A percentile compares a stretch with the other conserved stretches of the same genome.
Evolutionary conservation across 148 eudicot species (phyloP).

Genomic region (Amaranthus cruentus): DNA sequence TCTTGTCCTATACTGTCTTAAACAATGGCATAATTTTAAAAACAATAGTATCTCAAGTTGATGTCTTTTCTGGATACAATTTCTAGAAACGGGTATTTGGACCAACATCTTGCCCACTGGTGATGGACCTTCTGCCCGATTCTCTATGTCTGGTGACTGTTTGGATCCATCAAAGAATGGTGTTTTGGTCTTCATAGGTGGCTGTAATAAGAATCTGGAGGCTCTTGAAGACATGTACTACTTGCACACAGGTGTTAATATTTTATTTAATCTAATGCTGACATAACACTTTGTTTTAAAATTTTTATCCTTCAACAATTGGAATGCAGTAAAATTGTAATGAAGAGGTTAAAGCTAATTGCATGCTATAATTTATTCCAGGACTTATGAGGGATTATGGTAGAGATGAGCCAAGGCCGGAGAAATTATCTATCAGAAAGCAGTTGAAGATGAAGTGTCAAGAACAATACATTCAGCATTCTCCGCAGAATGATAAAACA

Average conservation of each 20-base stretch:
- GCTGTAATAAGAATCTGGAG: conserved; percentile 78
- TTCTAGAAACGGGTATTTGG: conserved; percentile 68
- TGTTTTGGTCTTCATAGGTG: conserved; percentile 73
- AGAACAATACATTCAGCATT: conserved; percentile 33
- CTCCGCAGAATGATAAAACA: conserved; percentile 33
- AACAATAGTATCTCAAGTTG: not conserved
- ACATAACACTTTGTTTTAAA: not conserved
- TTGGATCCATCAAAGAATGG: conserved; percentile 74
- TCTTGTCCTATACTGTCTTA: not conserved
- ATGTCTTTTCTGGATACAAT: conserved; percentile 5
- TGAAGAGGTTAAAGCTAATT: conserved; percentile 1
- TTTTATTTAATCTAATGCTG: not conserved
- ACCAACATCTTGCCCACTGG: conserved; percentile 60
- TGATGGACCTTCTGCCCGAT: conserved; percentile 85
- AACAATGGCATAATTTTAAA: not conserved
- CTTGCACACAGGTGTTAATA: conserved; percentile 66
- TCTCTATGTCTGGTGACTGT: conserved; percentile 89
- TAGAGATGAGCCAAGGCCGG: conserved; percentile 62
- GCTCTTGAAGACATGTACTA: conserved; percentile 87
- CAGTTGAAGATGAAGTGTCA: conserved; percentile 77
- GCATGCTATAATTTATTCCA: conserved; percentile 18
- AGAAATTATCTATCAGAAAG: conserved; percentile 76
- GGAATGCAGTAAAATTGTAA: not conserved
- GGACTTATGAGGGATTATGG: conserved; percentile 52
- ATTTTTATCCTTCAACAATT: conserved; percentile 1